Percentiles rank a stretch among this genome's conserved stretches.
phyloP scores from a whole-genome alignment of 2,329 filamentous ascomycete species.

The Verticillium zaregamsianum region DNA sequence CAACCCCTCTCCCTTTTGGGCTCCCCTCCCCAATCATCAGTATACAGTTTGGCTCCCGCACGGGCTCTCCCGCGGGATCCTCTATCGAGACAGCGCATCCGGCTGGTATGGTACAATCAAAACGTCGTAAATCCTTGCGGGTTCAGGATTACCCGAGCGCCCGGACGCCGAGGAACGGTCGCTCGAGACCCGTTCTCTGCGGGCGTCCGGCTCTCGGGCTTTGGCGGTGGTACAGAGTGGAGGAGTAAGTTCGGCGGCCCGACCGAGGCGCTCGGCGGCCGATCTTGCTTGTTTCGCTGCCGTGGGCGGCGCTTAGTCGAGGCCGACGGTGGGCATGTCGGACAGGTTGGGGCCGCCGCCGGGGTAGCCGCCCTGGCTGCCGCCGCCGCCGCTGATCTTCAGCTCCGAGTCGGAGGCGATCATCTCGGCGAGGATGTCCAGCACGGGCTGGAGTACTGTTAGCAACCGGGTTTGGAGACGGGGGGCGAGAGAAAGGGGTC shows the following conservation, averaged over 20 bases:
- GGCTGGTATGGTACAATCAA: neutral
- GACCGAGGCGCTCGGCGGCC: neutral
- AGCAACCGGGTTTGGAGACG: slow-evolving; percentile 6
- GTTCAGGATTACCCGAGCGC: neutral
- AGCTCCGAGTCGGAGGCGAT: slow-evolving; percentile 83
- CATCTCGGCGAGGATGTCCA: slow-evolving; percentile 97
- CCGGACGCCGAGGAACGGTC: neutral
- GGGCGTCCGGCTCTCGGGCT: neutral
- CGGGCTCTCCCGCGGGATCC: neutral
- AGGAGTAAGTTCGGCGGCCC: neutral
- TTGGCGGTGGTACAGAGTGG: slow-evolving; percentile 3
- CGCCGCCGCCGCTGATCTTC: slow-evolving; percentile 44
- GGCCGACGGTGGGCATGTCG: slow-evolving; percentile 45
- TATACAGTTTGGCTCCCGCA: neutral
- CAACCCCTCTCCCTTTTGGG: neutral
- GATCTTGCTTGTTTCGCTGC: neutral
- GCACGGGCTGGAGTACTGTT: slow-evolving; percentile 62
- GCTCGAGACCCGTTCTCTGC: neutral
- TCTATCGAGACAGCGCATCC: neutral
- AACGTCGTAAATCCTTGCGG: neutral
- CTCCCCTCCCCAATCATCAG: neutral
- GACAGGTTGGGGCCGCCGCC: slow-evolving; percentile 34
- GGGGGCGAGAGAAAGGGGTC: neutral
- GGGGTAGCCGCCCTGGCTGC: slow-evolving; percentile 28
- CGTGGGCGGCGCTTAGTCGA: slow-evolving; percentile 39